Evolutionary conservation across 257 asterid species (phyloP).

Genomic region (Nemophila menziesii): DNA sequence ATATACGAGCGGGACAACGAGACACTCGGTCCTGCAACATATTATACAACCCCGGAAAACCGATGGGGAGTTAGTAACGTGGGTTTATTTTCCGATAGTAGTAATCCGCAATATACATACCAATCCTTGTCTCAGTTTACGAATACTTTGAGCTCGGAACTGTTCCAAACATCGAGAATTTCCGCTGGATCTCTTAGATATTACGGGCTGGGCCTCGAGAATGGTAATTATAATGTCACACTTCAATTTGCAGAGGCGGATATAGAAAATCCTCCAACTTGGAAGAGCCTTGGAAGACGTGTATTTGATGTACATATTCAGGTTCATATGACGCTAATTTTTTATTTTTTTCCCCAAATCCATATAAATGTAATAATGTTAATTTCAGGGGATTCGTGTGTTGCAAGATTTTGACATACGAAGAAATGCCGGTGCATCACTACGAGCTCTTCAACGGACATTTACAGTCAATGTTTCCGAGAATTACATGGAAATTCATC

Average conservation of each 20-base stretch:
- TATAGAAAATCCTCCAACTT: conserved; percentile 20
- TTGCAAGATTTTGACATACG: conserved; percentile 55
- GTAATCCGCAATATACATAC: conserved; percentile 22
- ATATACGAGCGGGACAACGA: conserved; percentile 41
- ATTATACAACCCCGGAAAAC: conserved; percentile 26
- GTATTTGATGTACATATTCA: conserved; percentile 64
- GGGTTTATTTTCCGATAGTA: conserved; percentile 44
- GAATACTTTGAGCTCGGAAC: conserved; percentile 44
- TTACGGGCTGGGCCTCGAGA: conserved; percentile 68
- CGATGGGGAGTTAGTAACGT: conserved; percentile 86
- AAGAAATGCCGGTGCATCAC: conserved; percentile 36
- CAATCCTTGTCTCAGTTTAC: conserved; percentile 25
- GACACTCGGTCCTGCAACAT: conserved; percentile 63
- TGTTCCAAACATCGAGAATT: conserved; percentile 48
- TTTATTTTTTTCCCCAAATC: not conserved
- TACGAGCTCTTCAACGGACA: conserved; percentile 31
- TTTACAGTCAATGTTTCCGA: conserved; percentile 38
- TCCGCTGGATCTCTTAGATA: conserved; percentile 79
- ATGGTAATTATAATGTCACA: conserved; percentile 63
- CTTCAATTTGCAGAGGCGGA: conserved; percentile 56
- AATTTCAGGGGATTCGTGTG: conserved; percentile 42
- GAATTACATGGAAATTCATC: conserved; percentile 67
- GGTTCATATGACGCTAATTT: conserved; percentile 23
- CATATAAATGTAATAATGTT: not conserved
- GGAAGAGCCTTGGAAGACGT: conserved; percentile 72